Conservation (phyloP, 148 eudicot species). For the Camellia lanceoleosa region DNA sequence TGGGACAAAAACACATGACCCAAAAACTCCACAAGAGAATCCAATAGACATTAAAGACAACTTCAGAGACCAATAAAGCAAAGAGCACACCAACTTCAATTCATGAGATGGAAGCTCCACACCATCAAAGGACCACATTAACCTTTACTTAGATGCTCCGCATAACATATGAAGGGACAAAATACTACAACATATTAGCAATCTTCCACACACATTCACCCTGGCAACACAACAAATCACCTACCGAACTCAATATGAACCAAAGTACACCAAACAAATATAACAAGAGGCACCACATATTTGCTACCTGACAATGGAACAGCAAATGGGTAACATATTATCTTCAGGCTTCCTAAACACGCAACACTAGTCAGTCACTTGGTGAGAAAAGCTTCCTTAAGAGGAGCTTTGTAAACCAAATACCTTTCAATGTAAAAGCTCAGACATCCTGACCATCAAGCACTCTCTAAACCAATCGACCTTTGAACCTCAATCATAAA, state of each 20-base stretch:
- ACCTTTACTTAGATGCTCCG: not conserved
- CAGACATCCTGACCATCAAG: not conserved
- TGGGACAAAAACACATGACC: not conserved
- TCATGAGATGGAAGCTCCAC: not conserved
- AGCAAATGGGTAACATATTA: not conserved
- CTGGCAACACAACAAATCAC: not conserved
- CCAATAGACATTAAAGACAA: not conserved
- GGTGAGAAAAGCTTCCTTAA: constrained; percentile 2
- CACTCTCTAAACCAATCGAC: not conserved
- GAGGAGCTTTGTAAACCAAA: not conserved
- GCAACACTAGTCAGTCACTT: not conserved
- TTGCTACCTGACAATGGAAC: not conserved
- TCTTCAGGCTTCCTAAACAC: not conserved
- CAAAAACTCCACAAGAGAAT: not conserved
- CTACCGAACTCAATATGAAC: not conserved
- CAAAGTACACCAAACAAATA: not conserved
- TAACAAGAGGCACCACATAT: not conserved
- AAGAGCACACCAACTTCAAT: not conserved
- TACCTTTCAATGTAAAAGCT: not conserved
- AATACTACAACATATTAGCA: not conserved
- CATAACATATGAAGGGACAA: not conserved
- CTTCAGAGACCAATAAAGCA: not conserved
- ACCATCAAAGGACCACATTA: not conserved
- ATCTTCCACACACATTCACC: not conserved
- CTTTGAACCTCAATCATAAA: not conserved